Conservation (phyloP, 164 flowering plant species). For the Liquidambar formosana region DNA sequence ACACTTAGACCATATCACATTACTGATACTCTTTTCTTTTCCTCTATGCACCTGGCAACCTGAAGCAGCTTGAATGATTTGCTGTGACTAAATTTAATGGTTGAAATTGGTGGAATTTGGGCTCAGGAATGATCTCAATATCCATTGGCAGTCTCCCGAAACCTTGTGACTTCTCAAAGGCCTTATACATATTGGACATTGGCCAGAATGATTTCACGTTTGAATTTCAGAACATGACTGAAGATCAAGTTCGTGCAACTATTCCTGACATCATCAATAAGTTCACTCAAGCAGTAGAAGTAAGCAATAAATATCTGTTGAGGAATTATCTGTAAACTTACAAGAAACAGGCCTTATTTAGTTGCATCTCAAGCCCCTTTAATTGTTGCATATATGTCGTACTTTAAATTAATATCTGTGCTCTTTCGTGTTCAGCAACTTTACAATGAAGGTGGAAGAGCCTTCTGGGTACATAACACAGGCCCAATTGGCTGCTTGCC, state of each 20-base stretch:
- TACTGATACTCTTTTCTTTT: too few relatives aligned
- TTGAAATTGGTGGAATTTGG: background rate
- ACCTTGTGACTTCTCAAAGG: constrained; percentile 9
- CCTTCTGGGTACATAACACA: constrained; percentile 11
- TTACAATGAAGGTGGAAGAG: constrained; percentile 8
- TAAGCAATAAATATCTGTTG: background rate
- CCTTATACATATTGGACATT: constrained; percentile 3
- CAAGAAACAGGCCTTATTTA: background rate
- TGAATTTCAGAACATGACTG: background rate
- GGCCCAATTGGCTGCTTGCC: constrained; percentile 14
- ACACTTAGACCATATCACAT: too few relatives aligned
- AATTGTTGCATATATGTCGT: too few relatives aligned
- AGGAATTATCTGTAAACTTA: background rate
- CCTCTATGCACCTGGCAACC: background rate
- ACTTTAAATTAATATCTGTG: too few relatives aligned
- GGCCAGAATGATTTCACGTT: background rate
- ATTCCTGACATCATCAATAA: constrained; percentile 6
- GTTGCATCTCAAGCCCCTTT: too few relatives aligned
- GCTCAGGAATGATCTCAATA: background rate
- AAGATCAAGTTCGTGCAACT: background rate
- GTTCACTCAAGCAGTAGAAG: constrained; percentile 1
- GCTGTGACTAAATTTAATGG: background rate
- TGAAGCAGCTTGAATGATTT: background rate
- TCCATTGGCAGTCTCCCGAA: background rate
- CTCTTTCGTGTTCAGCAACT: background rate